phyloP scores from a whole-genome alignment of 495 filamentous ascomycete genomes.

The Geoglossum glabrum region DNA sequence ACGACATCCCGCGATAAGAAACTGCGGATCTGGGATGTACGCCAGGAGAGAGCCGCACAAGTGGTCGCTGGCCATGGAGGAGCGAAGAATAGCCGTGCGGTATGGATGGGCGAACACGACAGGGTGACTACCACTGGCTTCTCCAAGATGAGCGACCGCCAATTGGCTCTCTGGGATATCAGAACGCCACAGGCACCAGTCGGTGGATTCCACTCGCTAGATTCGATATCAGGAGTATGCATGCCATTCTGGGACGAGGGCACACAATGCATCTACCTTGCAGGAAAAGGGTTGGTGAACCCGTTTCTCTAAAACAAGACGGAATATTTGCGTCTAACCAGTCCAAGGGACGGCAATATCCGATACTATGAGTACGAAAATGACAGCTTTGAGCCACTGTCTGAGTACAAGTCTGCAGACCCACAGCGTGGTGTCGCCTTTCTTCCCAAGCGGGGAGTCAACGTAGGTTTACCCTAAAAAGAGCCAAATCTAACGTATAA shows the following conservation, averaged over 20 bases:
- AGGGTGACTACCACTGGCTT: slow-evolving; percentile 91
- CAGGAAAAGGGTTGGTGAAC: slow-evolving; percentile 71
- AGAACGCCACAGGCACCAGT: slow-evolving; percentile 60
- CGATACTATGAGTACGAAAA: slow-evolving; percentile 95
- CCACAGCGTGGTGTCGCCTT: slow-evolving; percentile 92
- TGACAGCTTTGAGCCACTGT: slow-evolving; percentile 90
- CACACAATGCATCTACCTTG: slow-evolving; percentile 78
- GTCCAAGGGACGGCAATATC: slow-evolving; percentile 77
- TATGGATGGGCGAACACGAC: slow-evolving; percentile 94
- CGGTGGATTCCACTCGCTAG: slow-evolving; percentile 68
- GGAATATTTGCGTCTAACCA: slow-evolving; percentile 8
- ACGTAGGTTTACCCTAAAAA: slow-evolving; percentile 28
- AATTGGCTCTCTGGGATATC: slow-evolving; percentile 89
- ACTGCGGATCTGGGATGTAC: slow-evolving; percentile 87
- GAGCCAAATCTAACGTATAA: not conserved
- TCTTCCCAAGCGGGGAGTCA: slow-evolving; percentile 83
- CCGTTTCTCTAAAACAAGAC: not conserved
- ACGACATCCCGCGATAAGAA: slow-evolving; percentile 98
- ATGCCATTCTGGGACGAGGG: slow-evolving; percentile 99
- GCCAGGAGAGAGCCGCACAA: slow-evolving; percentile 73
- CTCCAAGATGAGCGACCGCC: slow-evolving; percentile 93
- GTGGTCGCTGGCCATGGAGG: slow-evolving; percentile 73
- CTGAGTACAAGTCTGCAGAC: slow-evolving; percentile 86
- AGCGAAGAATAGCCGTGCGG: slow-evolving; percentile 87
- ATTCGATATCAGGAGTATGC: slow-evolving; percentile 90